Conservation (phyloP, 2,329 filamentous ascomycete species). For the Bretziella fagacearum region DNA sequence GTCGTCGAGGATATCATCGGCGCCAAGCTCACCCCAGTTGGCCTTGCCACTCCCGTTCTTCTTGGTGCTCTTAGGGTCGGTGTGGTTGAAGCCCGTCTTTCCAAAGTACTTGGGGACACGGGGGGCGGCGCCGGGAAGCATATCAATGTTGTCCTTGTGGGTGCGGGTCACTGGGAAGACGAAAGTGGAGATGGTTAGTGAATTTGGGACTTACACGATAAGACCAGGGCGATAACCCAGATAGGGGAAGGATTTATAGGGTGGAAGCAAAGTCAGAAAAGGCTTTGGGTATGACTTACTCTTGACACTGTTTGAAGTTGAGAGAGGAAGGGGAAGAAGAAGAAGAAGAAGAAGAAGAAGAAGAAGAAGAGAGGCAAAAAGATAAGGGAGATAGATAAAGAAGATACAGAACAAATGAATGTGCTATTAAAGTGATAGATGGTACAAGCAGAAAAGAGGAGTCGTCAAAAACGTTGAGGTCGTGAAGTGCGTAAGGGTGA, state of each 20-base stretch:
- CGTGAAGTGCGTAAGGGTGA: no score
- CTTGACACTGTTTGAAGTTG: neutral
- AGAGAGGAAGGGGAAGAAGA: neutral
- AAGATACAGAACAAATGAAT: slow-evolving; percentile 1
- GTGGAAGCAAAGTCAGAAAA: neutral
- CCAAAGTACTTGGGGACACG: slow-evolving; percentile 83
- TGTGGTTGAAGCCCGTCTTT: slow-evolving; percentile 65
- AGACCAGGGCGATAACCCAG: neutral
- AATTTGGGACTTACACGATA: slow-evolving; percentile 16
- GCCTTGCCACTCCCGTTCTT: slow-evolving; percentile 86
- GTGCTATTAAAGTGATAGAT: no score
- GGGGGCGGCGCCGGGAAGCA: slow-evolving; percentile 74
- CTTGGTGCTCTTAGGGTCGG: slow-evolving; percentile 74
- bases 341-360: neutral
- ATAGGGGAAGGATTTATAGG: neutral
- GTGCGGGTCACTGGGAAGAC: slow-evolving; percentile 71
- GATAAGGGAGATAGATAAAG: neutral
- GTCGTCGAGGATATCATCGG: slow-evolving; percentile 69
- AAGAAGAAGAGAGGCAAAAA: neutral
- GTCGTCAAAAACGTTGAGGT: no score
- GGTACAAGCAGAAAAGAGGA: neutral
- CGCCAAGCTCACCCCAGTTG: slow-evolving; percentile 78
- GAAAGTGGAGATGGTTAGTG: slow-evolving; percentile 14
- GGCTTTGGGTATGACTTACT: neutral
- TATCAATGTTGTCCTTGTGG: slow-evolving; percentile 45